Percentiles rank a stretch among this genome's conserved stretches.
These are phyloP conservation scores for Brassica nigra DNA, from an alignment of 345 rosid genomes.

Conservation along the genomic window DNA sequence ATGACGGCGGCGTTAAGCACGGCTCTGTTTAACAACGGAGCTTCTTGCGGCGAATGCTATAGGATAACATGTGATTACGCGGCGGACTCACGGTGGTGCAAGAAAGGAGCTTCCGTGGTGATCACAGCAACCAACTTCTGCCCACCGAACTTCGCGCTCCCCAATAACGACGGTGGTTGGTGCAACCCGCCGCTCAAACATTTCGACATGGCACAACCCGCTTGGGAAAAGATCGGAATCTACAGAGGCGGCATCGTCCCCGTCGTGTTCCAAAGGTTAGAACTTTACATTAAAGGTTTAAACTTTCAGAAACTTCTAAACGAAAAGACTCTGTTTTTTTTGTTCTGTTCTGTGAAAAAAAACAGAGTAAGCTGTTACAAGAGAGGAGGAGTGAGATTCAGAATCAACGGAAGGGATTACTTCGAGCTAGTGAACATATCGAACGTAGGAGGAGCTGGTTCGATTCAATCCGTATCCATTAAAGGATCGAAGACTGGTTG, in stretches of 20 bases:
- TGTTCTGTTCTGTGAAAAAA: background rate
- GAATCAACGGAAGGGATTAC: conserved; percentile 74
- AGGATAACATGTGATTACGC: conserved; percentile 58
- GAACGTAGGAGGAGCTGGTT: conserved; percentile 81
- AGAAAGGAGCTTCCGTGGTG: conserved; percentile 54
- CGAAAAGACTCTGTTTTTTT: background rate
- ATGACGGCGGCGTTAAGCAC: conserved; percentile 76
- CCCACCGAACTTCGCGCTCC: conserved; percentile 72
- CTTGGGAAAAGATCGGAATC: conserved; percentile 85
- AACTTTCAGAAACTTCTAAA: background rate
- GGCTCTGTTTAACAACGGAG: conserved; percentile 69
- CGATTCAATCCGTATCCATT: conserved; percentile 60
- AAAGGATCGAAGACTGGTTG: conserved; percentile 79
- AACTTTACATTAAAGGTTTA: background rate
- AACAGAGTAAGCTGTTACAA: conserved; percentile 85
- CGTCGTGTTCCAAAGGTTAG: conserved; percentile 71
- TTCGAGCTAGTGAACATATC: conserved; percentile 78
- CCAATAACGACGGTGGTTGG: conserved; percentile 85
- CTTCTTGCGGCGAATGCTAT: conserved; percentile 76
- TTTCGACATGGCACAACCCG: conserved; percentile 95
- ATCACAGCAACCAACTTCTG: conserved; percentile 80
- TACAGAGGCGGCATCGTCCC: conserved; percentile 88
- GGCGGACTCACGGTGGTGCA: conserved; percentile 69
- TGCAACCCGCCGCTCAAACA: conserved; percentile 97
- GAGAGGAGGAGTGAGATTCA: conserved; percentile 87